Evolutionary conservation across 768 basidiomycete species (phyloP).

Genomic region (Suillus hirtellus): DNA sequence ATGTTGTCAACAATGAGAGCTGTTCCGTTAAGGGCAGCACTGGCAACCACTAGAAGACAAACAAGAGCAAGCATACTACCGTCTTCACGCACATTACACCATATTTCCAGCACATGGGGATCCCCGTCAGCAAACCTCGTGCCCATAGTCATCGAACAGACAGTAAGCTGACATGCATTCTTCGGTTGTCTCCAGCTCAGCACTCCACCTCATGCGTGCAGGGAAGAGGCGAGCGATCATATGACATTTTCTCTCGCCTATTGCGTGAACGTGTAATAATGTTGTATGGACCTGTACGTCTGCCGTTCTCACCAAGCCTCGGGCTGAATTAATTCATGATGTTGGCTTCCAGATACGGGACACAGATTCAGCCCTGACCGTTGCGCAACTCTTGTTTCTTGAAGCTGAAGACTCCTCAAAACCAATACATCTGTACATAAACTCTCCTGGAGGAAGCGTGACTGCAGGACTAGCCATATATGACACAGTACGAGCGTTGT

Average conservation of each 20-base stretch:
- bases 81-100: conserved; percentile 51
- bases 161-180: conserved; percentile 46
- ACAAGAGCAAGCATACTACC: conserved; percentile 16
- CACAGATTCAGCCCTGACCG: conserved; percentile 82
- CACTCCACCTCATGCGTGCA: conserved; percentile 28
- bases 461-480: conserved; percentile 97
- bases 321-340: conserved; percentile 15
- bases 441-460: conserved; percentile 94
- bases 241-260: conserved; percentile 95
- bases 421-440: conserved; percentile 96
- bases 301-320: conserved; percentile 13
- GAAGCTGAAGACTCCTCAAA: conserved; percentile 95
- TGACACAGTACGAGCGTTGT: conserved; percentile 74
- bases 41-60: conserved; percentile 19
- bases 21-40: neutral
- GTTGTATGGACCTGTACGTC: conserved; percentile 85
- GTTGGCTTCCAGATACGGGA: conserved; percentile 71
- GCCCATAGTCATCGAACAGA: conserved; percentile 93
- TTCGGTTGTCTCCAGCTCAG: conserved; percentile 17
- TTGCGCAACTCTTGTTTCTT: conserved; percentile 91
- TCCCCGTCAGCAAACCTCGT: conserved; percentile 66
- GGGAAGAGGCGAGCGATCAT: conserved; percentile 87
- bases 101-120: conserved; percentile 46
- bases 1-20: neutral
- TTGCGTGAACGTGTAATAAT: conserved; percentile 94